Conservation (phyloP, 1,284 basidiomycete species). For the Meripilus lineatus region DNA sequence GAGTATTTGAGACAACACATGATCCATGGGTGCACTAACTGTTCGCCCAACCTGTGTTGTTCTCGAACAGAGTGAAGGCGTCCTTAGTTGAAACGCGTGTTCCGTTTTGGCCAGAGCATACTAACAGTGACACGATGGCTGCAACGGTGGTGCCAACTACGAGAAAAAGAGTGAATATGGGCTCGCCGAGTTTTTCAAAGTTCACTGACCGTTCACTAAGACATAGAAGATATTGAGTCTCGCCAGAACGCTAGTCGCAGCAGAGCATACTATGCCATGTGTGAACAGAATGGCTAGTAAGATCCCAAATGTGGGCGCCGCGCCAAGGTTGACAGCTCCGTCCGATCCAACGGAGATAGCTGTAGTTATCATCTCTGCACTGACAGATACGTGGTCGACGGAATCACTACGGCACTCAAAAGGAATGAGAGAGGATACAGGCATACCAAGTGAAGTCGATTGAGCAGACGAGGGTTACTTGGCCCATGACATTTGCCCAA, state of each 20-base stretch:
- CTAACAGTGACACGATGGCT: slow-evolving; percentile 53
- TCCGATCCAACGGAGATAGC: slow-evolving; percentile 59
- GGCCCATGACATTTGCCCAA: slow-evolving; percentile 60
- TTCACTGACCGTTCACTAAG: slow-evolving; percentile 47
- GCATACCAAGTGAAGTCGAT: slow-evolving; percentile 67
- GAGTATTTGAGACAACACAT: background rate
- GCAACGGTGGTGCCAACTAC: slow-evolving; percentile 37
- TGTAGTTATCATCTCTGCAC: slow-evolving; percentile 73
- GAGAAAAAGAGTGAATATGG: background rate
- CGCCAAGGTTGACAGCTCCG: slow-evolving; percentile 43
- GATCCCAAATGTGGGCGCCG: slow-evolving; percentile 65
- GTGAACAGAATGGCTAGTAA: slow-evolving; percentile 55
- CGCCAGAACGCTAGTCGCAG: slow-evolving; percentile 61
- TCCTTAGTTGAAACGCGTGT: slow-evolving; percentile 55
- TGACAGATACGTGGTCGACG: slow-evolving; percentile 13
- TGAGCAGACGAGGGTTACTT: slow-evolving; percentile 61
- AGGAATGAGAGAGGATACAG: background rate
- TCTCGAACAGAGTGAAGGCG: slow-evolving; percentile 67
- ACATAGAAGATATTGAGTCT: slow-evolving; percentile 67
- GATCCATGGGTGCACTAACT: slow-evolving; percentile 30
- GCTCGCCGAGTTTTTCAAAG: background rate
- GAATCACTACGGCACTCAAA: background rate
- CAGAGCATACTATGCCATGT: slow-evolving; percentile 67
- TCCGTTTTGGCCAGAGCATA: slow-evolving; percentile 43
- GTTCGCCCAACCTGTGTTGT: slow-evolving; percentile 64